A percentile compares a stretch with the other conserved stretches of the same genome.
These are phyloP conservation scores for Phytophthora tentaculata DNA, from an alignment of 352 stramenopile genomes.

Conservation along the genomic window DNA sequence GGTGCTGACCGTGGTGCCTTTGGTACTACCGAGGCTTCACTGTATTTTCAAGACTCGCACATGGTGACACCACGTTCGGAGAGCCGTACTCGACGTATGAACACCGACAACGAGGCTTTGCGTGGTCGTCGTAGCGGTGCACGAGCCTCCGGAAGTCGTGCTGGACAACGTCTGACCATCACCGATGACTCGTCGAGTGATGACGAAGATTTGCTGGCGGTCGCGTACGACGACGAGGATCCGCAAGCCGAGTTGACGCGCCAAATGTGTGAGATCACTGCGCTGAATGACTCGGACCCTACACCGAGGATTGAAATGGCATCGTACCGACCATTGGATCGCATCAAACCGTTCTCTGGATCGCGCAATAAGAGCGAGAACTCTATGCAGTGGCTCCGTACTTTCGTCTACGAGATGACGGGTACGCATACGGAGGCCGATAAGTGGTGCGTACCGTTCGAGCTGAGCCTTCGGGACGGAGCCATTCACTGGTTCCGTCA, in stretches of 20 bases:
- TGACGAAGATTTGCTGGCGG: not conserved
- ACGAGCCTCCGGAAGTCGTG: not conserved
- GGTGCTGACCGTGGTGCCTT: too few species aligned
- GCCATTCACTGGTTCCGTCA: not conserved
- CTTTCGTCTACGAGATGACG: conserved; percentile 5
- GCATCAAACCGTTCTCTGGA: not conserved
- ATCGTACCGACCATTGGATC: not conserved
- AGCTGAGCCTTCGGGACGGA: conserved; percentile 5
- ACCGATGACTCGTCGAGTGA: not conserved
- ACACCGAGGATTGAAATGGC: conserved; percentile 5
- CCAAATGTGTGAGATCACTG: not conserved
- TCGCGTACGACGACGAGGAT: not conserved
- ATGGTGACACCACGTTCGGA: not conserved
- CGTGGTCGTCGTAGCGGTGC: too few species aligned
- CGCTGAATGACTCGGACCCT: not conserved
- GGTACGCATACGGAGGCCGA: not conserved
- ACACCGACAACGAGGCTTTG: not conserved
- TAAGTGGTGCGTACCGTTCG: not conserved
- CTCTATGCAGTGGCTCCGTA: conserved; percentile 9
- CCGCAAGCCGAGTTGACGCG: not conserved
- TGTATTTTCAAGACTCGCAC: not conserved
- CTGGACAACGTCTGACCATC: not conserved
- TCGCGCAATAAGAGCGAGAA: conserved; percentile 1
- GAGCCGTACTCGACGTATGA: not conserved
- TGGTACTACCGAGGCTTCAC: not conserved